Percentiles rank a stretch among this genome's conserved stretches.
phyloP scores from a whole-genome alignment of 2,329 filamentous ascomycete genomes.

The Claviceps humidiphila region DNA sequence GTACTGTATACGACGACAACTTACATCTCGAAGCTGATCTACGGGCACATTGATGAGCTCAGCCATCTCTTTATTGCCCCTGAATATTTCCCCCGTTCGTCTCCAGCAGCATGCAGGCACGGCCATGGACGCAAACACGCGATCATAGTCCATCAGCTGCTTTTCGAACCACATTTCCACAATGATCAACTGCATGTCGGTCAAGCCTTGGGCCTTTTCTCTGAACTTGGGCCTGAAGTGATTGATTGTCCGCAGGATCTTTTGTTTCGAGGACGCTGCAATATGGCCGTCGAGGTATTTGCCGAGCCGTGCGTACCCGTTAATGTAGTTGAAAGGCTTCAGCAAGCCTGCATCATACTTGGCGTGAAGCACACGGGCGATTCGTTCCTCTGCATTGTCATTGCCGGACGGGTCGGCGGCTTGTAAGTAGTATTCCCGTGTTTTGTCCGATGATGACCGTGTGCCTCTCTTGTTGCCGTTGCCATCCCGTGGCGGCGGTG shows the following conservation, averaged over 20 bases:
- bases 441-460: constrained; percentile 58
- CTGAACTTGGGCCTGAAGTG: constrained; percentile 91
- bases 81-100: constrained; percentile 90
- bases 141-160: constrained; percentile 93
- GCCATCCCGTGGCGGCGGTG: constrained; percentile 31
- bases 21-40: constrained; percentile 77
- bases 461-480: constrained; percentile 46
- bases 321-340: constrained; percentile 97
- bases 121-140: constrained; percentile 97
- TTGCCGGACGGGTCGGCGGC: constrained; percentile 85
- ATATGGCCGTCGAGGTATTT: constrained; percentile 88
- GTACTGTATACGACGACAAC: constrained; percentile 17
- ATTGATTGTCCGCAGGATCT: constrained; percentile 83
- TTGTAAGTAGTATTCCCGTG: constrained; percentile 90
- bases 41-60: constrained; percentile 89
- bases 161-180: constrained; percentile 99
- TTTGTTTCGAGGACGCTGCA: constrained; percentile 67
- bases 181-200: constrained; percentile 84
- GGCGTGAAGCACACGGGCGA: constrained; percentile 85
- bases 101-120: constrained; percentile 97
- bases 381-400: constrained; percentile 79
- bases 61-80: constrained; percentile 98
- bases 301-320: constrained; percentile 80
- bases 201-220: constrained; percentile 83
- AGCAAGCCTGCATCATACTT: constrained; percentile 93